These are phyloP conservation scores for Talaromyces wortmannii DNA, from an alignment of 495 filamentous ascomycete species.

Conservation along the genomic window DNA sequence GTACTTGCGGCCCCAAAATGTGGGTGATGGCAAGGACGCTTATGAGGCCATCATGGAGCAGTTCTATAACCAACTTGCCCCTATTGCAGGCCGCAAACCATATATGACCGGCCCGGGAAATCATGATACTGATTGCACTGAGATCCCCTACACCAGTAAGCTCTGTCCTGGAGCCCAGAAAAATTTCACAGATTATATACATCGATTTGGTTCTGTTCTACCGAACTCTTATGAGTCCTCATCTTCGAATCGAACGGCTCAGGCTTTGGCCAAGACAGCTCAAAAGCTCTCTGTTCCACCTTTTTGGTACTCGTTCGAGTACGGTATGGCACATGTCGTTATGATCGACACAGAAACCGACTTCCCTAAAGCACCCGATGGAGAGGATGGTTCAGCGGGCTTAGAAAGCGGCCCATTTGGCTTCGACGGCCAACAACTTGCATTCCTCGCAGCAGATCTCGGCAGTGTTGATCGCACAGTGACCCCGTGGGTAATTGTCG, in stretches of 20 bases:
- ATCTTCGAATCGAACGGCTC: no score
- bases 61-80: slow-evolving; percentile 30
- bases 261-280: no score
- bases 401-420: slow-evolving; percentile 38
- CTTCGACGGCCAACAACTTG: slow-evolving; percentile 26
- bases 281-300: slow-evolving; percentile 39
- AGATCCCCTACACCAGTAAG: neutral
- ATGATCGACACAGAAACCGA: slow-evolving; percentile 44
- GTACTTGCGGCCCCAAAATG: slow-evolving; percentile 21
- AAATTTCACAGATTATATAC: slow-evolving; percentile 43
- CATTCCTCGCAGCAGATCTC: slow-evolving; percentile 36
- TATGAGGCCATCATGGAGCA: slow-evolving; percentile 36
- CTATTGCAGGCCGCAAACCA: slow-evolving; percentile 18
- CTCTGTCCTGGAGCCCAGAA: slow-evolving; percentile 36
- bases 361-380: slow-evolving; percentile 37
- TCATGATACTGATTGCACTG: slow-evolving; percentile 39
- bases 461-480: slow-evolving; percentile 37
- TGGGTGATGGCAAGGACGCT: slow-evolving; percentile 15
- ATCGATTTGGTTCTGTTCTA: slow-evolving; percentile 19
- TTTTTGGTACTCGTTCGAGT: slow-evolving; percentile 54
- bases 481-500: slow-evolving; percentile 33
- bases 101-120: slow-evolving; percentile 34
- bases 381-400: slow-evolving; percentile 22
- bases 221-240: neutral
- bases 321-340: slow-evolving; percentile 42